Conservation (phyloP, 441 rosid genomes). For the Pelargonium cotyledonis region DNA sequence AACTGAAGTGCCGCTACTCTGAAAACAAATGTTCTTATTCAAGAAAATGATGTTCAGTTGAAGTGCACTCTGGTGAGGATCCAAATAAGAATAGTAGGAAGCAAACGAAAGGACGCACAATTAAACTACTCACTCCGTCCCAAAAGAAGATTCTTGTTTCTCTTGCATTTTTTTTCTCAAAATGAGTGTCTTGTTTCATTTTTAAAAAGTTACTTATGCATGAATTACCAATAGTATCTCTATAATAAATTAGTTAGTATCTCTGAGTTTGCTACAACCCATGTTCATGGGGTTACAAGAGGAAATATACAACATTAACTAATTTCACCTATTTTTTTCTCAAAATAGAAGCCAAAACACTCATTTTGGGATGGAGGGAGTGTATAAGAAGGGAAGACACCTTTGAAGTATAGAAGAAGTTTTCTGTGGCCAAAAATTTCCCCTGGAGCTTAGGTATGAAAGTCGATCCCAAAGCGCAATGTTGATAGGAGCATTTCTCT, state of each 20-base stretch:
- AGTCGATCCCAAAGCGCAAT: constrained; percentile 62
- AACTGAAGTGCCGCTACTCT: background rate
- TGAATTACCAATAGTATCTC: too few species aligned
- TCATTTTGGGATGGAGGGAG: too few species aligned
- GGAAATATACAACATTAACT: background rate
- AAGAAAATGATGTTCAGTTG: background rate
- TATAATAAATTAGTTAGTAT: too few species aligned
- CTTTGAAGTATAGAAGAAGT: constrained; percentile 80
- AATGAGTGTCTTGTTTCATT: too few species aligned
- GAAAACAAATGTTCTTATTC: background rate
- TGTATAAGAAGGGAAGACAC: constrained; percentile 25
- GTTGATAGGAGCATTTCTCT: constrained; percentile 59
- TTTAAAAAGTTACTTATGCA: too few species aligned
- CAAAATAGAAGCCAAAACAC: too few species aligned
- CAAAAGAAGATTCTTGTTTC: background rate
- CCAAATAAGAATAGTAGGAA: constrained; percentile 14
- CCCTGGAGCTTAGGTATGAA: constrained; percentile 75
- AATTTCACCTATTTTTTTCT: background rate
- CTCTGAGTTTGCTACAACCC: too few species aligned
- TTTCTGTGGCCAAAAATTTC: constrained; percentile 74
- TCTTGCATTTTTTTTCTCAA: background rate
- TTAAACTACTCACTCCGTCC: background rate
- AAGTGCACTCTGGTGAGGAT: background rate
- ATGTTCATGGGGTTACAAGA: background rate
- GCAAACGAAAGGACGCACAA: constrained; percentile 3